phyloP scores from a whole-genome alignment of 2,329 filamentous ascomycete species.

The Verruconis gallopava region DNA sequence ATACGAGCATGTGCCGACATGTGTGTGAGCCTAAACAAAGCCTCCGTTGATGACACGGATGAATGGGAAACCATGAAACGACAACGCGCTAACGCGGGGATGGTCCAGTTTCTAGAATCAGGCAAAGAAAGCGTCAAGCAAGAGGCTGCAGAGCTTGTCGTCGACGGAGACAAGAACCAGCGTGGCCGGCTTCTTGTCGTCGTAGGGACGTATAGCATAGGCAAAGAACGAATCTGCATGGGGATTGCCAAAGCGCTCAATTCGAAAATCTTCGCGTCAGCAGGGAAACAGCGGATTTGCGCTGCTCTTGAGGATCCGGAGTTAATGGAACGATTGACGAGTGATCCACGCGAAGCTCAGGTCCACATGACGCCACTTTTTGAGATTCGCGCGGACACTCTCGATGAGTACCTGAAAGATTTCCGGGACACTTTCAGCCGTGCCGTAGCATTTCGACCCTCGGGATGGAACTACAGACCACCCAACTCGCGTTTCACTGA shows the following conservation, averaged over 20 bases:
- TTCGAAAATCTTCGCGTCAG: conserved; percentile 79
- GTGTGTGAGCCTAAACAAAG: conserved; percentile 63
- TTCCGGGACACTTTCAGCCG: conserved; percentile 73
- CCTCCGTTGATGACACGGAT: conserved; percentile 44
- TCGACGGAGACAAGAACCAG: conserved; percentile 18
- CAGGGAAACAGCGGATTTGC: conserved; percentile 65
- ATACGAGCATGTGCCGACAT: conserved; percentile 78
- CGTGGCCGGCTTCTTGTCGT: conserved; percentile 71
- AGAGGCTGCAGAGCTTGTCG: conserved; percentile 17
- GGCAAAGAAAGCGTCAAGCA: conserved; percentile 25
- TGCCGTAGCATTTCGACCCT: conserved; percentile 82
- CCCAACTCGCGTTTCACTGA: conserved; percentile 49
- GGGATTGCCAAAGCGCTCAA: conserved; percentile 77
- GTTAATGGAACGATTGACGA: conserved; percentile 62
- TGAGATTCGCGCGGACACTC: conserved; percentile 82
- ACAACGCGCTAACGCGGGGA: conserved; percentile 42
- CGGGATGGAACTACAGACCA: conserved; percentile 85
- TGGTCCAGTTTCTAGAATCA: conserved; percentile 48
- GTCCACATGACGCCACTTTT: conserved; percentile 97
- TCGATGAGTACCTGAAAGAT: conserved; percentile 74
- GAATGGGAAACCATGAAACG: conserved; percentile 44
- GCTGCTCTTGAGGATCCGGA: conserved; percentile 76
- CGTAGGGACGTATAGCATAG: conserved; percentile 94
- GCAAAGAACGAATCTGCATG: conserved; percentile 90
- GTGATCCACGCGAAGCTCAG: conserved; percentile 70